A percentile compares a stretch with the other conserved stretches of the same genome.
These are phyloP conservation scores for Arthrobotrys iridis DNA, from an alignment of 2,329 filamentous ascomycete species.

Conservation along the genomic window DNA sequence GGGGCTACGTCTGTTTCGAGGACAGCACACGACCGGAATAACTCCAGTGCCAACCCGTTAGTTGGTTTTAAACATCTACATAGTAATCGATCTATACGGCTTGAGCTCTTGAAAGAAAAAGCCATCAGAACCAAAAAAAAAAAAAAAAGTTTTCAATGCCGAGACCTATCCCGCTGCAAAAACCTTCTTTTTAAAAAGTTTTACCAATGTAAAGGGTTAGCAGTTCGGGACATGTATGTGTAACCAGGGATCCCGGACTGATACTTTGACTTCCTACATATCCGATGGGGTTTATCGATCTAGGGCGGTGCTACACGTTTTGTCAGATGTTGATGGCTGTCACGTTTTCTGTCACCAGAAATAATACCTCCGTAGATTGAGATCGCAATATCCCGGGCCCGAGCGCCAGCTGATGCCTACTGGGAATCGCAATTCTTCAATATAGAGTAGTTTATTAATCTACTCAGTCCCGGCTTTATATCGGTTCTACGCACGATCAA, in stretches of 20 bases:
- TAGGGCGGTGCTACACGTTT: slow-evolving; percentile 22
- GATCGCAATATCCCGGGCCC: slow-evolving; percentile 22
- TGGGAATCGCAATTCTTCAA: background rate
- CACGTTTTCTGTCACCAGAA: slow-evolving; percentile 26
- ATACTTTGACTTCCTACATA: background rate
- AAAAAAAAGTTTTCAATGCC: background rate
- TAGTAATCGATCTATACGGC: too few species aligned
- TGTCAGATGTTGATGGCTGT: slow-evolving; percentile 30
- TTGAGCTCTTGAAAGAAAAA: background rate
- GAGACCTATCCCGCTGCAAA: background rate
- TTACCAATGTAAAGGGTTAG: background rate
- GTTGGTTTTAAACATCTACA: background rate
- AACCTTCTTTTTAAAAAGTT: background rate
- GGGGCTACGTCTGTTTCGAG: slow-evolving; percentile 2
- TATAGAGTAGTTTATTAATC: slow-evolving; percentile 10
- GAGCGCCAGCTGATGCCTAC: background rate
- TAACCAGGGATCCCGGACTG: background rate
- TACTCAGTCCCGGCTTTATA: background rate
- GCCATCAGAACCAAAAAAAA: too few species aligned
- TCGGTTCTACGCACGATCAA: background rate
- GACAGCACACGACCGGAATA: slow-evolving; percentile 3
- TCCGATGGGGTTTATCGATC: slow-evolving; percentile 12
- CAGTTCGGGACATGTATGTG: slow-evolving; percentile 8
- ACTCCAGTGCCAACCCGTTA: background rate
- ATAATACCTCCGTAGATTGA: slow-evolving; percentile 23